These are phyloP conservation scores for Salix purpurea DNA, from an alignment of 345 rosid species.

Conservation along the genomic window DNA sequence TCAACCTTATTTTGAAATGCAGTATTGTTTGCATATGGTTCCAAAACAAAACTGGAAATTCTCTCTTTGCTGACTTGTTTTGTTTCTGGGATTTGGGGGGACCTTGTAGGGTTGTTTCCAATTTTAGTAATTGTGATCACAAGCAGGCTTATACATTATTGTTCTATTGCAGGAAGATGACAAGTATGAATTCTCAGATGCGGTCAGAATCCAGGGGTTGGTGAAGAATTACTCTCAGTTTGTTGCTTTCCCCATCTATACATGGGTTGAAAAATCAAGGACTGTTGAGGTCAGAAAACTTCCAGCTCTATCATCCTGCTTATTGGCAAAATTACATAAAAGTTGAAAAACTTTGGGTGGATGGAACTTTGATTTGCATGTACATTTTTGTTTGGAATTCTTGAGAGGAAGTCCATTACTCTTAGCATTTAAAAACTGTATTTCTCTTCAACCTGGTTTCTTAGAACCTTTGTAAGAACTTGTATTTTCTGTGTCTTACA, in stretches of 20 bases:
- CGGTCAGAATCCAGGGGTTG: constrained; percentile 67
- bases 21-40: not conserved
- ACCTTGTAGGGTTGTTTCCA: not conserved
- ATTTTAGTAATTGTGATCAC: not conserved
- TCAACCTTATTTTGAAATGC: not conserved
- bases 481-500: not conserved
- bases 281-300: constrained; percentile 67
- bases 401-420: not conserved
- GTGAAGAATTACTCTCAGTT: constrained; percentile 97
- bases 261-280: constrained; percentile 91
- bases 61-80: not conserved
- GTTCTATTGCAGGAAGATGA: constrained; percentile 67
- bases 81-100: not conserved
- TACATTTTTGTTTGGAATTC: not conserved
- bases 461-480: not conserved
- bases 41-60: not conserved
- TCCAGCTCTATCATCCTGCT: not conserved
- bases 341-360: not conserved
- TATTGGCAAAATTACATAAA: not conserved
- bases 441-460: not conserved
- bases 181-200: constrained; percentile 80
- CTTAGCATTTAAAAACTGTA: not conserved
- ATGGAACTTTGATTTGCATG: not conserved
- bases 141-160: not conserved
- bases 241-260: constrained; percentile 93